A percentile compares a stretch with the other conserved stretches of the same genome.
Evolutionary conservation across 306 rosid genomes (phyloP).

Genomic region (Lotus japonicus): DNA sequence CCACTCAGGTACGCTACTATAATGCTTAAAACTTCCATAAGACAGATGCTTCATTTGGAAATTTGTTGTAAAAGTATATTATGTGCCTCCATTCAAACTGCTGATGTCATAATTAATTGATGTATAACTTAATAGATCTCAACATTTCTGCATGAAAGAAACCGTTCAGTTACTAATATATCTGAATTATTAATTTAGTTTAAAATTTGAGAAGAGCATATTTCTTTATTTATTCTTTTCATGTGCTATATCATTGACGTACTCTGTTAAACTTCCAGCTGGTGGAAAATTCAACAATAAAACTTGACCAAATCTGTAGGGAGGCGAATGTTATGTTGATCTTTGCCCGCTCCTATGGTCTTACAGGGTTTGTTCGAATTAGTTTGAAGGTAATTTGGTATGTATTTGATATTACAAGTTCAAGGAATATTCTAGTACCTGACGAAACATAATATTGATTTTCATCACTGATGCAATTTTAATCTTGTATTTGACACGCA

Average conservation of each 20-base stretch:
- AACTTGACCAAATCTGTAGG: constrained; percentile 88
- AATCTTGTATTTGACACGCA: neutral
- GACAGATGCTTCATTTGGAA: neutral
- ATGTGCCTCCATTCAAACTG: neutral
- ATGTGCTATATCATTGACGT: constrained; percentile 18
- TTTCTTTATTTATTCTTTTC: neutral
- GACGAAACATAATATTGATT: neutral
- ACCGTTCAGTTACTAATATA: neutral
- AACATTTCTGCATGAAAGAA: neutral
- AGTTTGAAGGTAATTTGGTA: constrained; percentile 68
- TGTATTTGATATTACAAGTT: constrained; percentile 8
- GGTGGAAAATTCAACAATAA: constrained; percentile 75
- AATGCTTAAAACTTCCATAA: constrained; percentile 3
- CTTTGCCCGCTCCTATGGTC: constrained; percentile 95
- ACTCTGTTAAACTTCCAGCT: constrained; percentile 43
- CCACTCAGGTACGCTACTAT: constrained; percentile 68
- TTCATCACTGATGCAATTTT: neutral
- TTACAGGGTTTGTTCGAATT: constrained; percentile 84
- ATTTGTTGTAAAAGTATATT: neutral
- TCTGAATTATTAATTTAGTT: neutral
- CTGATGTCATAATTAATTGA: neutral
- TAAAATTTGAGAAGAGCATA: neutral
- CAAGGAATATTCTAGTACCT: neutral
- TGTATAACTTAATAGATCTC: neutral
- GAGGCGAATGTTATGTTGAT: constrained; percentile 71